A percentile compares a stretch with the other conserved stretches of the same genome.
phyloP scores from a whole-genome alignment of 768 basidiomycete genomes.

The Cystofilobasidium bisporidii region DNA sequence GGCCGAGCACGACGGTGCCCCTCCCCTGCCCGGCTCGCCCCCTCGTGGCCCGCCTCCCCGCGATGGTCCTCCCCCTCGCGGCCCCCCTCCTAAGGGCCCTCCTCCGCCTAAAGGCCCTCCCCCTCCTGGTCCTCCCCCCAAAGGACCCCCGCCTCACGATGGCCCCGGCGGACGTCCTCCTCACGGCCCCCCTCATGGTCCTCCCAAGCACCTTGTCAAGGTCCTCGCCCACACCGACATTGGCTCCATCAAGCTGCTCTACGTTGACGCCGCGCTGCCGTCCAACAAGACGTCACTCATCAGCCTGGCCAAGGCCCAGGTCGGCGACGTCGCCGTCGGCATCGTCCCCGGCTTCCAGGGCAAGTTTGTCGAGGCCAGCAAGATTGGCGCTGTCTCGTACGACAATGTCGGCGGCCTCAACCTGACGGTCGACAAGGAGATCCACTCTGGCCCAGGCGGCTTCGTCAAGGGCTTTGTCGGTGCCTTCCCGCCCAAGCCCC shows the following conservation, averaged over 20 bases:
- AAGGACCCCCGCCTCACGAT: slow-evolving; percentile 8
- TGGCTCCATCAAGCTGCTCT: slow-evolving; percentile 14
- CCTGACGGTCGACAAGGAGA: slow-evolving; percentile 19
- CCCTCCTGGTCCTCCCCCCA: slow-evolving; percentile 10
- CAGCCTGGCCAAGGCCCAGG: slow-evolving; percentile 5
- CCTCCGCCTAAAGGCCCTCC: slow-evolving; percentile 14
- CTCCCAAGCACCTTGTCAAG: slow-evolving; percentile 9
- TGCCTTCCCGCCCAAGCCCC: slow-evolving; percentile 26
- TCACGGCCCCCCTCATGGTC: not conserved
- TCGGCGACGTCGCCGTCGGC: slow-evolving; percentile 10
- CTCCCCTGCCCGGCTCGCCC: slow-evolving; percentile 33
- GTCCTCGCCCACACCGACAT: slow-evolving; percentile 16
- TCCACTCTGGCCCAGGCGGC: slow-evolving; percentile 21
- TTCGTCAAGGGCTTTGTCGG: slow-evolving; percentile 29
- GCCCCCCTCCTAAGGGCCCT: slow-evolving; percentile 25
- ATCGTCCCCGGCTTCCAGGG: slow-evolving; percentile 24
- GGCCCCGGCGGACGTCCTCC: slow-evolving; percentile 1
- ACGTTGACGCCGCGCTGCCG: slow-evolving; percentile 9
- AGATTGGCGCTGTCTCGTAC: slow-evolving; percentile 15
- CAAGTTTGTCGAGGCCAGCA: slow-evolving; percentile 20
- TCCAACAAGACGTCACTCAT: slow-evolving; percentile 15
- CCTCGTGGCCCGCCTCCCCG: slow-evolving; percentile 29
- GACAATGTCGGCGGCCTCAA: not conserved
- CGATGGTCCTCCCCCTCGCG: slow-evolving; percentile 31
- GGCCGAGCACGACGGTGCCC: slow-evolving; percentile 43